These are phyloP conservation scores for Claviceps purpurea DNA, from an alignment of 2,329 filamentous ascomycete species.

Conservation along the genomic window DNA sequence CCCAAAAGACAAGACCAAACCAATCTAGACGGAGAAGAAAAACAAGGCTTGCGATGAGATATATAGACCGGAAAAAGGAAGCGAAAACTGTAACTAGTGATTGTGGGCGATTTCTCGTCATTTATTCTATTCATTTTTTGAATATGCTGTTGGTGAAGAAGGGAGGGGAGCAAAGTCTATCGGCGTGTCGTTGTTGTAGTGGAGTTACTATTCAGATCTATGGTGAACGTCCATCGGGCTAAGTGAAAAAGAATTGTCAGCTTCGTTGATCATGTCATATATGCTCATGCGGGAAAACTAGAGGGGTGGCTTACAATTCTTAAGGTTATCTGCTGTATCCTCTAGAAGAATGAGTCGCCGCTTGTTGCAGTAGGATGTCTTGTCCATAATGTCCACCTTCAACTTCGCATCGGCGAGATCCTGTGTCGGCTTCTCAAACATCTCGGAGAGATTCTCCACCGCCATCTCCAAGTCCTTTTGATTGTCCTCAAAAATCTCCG, in stretches of 20 bases:
- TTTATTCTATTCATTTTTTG: neutral
- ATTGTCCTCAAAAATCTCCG: slow-evolving; percentile 96
- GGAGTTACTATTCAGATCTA: slow-evolving; percentile 2
- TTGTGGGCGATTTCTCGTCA: neutral
- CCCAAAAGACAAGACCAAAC: no score
- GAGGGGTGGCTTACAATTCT: slow-evolving; percentile 46
- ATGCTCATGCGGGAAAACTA: neutral
- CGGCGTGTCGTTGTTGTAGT: slow-evolving; percentile 2
- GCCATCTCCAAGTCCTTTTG: slow-evolving; percentile 97
- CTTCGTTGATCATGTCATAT: neutral
- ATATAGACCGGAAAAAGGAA: neutral
- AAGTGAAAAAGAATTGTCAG: neutral
- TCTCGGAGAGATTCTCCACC: slow-evolving; percentile 91
- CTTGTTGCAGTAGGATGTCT: slow-evolving; percentile 93
- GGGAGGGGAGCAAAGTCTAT: neutral
- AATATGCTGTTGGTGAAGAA: neutral
- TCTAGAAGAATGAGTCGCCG: slow-evolving; percentile 78
- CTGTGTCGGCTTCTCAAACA: slow-evolving; percentile 95
- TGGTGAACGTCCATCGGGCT: slow-evolving; percentile 32
- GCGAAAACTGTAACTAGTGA: neutral
- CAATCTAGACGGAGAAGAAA: neutral
- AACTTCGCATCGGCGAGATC: slow-evolving; percentile 77
- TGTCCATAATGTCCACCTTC: slow-evolving; percentile 97
- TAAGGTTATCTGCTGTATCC: slow-evolving; percentile 85
- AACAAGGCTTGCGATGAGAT: neutral